These are phyloP conservation scores for Botrytis tulipae DNA, from an alignment of 2,329 filamentous ascomycete species.

Conservation along the genomic window DNA sequence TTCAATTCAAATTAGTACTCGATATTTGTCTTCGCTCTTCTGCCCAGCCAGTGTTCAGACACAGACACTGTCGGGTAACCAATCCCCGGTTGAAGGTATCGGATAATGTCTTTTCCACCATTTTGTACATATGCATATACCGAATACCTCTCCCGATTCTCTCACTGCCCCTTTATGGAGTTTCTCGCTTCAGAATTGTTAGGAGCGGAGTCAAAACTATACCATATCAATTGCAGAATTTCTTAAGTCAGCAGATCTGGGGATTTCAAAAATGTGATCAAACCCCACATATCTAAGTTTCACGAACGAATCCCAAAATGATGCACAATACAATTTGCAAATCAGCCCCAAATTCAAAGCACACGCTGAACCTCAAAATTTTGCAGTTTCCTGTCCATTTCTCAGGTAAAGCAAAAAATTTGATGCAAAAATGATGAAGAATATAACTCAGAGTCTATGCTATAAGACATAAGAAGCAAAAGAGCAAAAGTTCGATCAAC, in stretches of 20 bases:
- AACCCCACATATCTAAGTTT: neutral
- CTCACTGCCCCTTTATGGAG: conserved; percentile 2
- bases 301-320: neutral
- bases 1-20: neutral
- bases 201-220: neutral
- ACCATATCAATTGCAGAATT: neutral
- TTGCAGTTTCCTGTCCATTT: too few species aligned
- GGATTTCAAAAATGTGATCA: neutral
- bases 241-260: neutral
- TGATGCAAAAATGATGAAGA: neutral
- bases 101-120: conserved; percentile 21
- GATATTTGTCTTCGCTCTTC: neutral
- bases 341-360: neutral
- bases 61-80: neutral
- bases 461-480: too few species aligned
- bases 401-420: neutral
- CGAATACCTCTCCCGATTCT: neutral
- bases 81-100: conserved; percentile 2
- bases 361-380: neutral
- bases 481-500: neutral
- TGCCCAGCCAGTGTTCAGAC: neutral
- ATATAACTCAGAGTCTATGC: neutral
- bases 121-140: neutral
- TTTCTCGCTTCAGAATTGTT: neutral
- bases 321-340: neutral